phyloP scores from a whole-genome alignment of 352 stramenopile genomes.

The Thalassiosira pacifica region DNA sequence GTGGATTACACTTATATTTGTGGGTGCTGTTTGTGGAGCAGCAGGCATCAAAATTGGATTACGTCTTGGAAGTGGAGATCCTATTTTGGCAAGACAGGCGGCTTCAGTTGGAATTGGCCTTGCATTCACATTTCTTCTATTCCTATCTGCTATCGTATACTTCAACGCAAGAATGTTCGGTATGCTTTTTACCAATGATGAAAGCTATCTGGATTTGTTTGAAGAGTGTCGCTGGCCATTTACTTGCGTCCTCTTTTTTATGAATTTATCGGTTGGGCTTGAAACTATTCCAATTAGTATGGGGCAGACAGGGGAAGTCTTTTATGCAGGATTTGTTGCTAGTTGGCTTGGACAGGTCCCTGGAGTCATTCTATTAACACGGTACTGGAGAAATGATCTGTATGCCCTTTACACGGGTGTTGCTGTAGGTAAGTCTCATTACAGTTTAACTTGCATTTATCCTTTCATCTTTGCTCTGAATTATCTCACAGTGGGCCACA shows the following conservation, averaged over 20 bases:
- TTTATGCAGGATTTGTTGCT: constrained; percentile 79
- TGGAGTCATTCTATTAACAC: constrained; percentile 74
- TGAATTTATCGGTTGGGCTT: constrained; percentile 85
- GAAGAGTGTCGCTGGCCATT: constrained; percentile 73
- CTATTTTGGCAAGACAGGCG: constrained; percentile 65
- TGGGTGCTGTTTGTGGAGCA: constrained; percentile 68
- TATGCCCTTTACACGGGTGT: constrained; percentile 83
- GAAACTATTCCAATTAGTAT: constrained; percentile 84
- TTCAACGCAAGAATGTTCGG: constrained; percentile 72
- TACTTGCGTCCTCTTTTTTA: constrained; percentile 76
- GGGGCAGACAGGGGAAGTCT: constrained; percentile 77
- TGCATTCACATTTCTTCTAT: constrained; percentile 43
- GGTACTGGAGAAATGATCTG: constrained; percentile 82
- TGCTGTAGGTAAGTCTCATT: constrained; percentile 65
- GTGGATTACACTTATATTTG: constrained; percentile 84
- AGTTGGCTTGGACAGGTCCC: constrained; percentile 84
- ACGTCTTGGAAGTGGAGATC: constrained; percentile 71
- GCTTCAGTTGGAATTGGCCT: constrained; percentile 69
- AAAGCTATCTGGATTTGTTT: constrained; percentile 81
- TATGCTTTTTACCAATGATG: constrained; percentile 80
- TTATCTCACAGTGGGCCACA: background rate
- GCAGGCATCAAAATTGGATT: constrained; percentile 78
- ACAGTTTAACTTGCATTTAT: constrained; percentile 9
- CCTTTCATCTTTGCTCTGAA: constrained; percentile 2
- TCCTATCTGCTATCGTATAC: constrained; percentile 65